phyloP scores from a whole-genome alignment of 345 rosid genomes.

The Psidium guajava region DNA sequence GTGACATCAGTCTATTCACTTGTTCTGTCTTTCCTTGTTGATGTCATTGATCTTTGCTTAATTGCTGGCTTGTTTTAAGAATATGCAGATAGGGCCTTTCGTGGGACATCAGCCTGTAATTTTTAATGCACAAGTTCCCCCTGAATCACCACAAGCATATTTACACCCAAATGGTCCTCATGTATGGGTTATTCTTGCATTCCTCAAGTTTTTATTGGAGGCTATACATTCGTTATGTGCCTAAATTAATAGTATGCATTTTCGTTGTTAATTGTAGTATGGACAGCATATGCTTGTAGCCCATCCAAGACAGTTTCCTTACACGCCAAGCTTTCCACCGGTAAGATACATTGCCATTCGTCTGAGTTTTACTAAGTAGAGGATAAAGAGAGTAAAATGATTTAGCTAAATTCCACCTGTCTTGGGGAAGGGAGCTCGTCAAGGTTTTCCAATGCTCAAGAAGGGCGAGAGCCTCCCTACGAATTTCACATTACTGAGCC shows the following conservation, averaged over 20 bases:
- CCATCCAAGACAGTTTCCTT: conserved; percentile 56
- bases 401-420: background rate
- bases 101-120: conserved; percentile 65
- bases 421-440: too few relatives aligned
- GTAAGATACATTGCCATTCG: conserved; percentile 19
- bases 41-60: background rate
- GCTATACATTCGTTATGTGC: background rate
- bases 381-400: background rate
- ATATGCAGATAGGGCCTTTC: conserved; percentile 54
- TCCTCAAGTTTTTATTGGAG: background rate
- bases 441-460: too few relatives aligned
- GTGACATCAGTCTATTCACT: background rate
- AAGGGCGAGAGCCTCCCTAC: too few relatives aligned
- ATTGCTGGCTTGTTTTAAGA: background rate
- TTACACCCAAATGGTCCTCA: conserved; percentile 69
- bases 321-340: conserved; percentile 60
- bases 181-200: conserved; percentile 19
- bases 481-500: too few relatives aligned
- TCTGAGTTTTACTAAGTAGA: background rate
- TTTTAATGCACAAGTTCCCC: conserved; percentile 43
- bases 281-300: conserved; percentile 58
- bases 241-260: background rate
- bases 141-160: conserved; percentile 52
- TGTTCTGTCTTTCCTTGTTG: background rate
- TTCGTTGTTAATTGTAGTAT: conserved; percentile 26